These are phyloP conservation scores for Scolecobasidium constrictum DNA, from an alignment of 2,329 filamentous ascomycete genomes.

Conservation along the genomic window DNA sequence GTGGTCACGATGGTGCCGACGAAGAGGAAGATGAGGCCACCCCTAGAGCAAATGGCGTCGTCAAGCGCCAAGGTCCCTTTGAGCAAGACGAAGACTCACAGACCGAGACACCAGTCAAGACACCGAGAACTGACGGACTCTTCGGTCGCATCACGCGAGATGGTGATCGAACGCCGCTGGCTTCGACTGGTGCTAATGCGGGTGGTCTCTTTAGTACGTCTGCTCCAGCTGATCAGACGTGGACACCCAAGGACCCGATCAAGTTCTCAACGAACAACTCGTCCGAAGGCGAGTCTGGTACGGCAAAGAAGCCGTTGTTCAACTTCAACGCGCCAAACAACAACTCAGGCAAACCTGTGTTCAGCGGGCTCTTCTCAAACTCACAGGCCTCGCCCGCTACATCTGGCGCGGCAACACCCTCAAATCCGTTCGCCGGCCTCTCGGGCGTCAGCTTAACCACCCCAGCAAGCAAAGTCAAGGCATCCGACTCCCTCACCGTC, in stretches of 20 bases:
- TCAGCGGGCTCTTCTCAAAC: conserved; percentile 19
- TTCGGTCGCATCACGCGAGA: conserved; percentile 13
- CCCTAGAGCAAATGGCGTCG: not conserved
- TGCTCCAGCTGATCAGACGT: conserved; percentile 30
- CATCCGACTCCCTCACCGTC: not conserved
- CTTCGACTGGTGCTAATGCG: conserved; percentile 3
- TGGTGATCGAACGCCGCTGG: conserved; percentile 6
- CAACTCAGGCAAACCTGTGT: conserved; percentile 8
- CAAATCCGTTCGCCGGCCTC: conserved; percentile 6
- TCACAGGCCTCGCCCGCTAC: conserved; percentile 13
- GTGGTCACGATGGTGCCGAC: not conserved
- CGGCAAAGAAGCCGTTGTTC: conserved; percentile 16
- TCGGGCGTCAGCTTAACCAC: not conserved
- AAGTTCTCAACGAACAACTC: conserved; percentile 29
- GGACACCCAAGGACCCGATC: conserved; percentile 36
- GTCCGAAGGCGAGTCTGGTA: conserved; percentile 15
- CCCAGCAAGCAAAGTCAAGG: no score
- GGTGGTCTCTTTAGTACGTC: conserved; percentile 20
- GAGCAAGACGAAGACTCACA: not conserved
- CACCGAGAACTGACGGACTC: conserved; percentile 12
- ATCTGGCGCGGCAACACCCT: conserved; percentile 9
- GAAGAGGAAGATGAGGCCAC: not conserved
- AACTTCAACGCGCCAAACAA: conserved; percentile 9
- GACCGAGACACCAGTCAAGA: not conserved
- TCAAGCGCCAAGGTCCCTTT: not conserved